Percentiles rank a stretch among this genome's conserved stretches.
Conservation (phyloP, 305 asterid genomes). For the Withania somnifera region DNA sequence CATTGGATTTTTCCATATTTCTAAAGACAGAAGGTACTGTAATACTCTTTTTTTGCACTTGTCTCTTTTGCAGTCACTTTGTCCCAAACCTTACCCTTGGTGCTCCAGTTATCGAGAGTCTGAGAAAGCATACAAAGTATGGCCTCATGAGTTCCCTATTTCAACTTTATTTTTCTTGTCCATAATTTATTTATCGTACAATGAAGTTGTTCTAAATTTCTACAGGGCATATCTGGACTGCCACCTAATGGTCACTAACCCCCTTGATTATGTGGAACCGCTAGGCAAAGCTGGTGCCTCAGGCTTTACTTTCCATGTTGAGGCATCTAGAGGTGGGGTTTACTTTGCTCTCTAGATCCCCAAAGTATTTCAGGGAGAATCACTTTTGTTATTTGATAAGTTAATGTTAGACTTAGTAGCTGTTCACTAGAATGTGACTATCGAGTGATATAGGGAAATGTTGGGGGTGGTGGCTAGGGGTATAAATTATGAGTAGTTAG, state of each 20-base stretch:
- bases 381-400: not conserved
- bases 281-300: constrained; percentile 91
- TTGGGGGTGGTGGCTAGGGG: not conserved
- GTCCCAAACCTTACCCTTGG: constrained; percentile 88
- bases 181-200: not conserved
- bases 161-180: not conserved
- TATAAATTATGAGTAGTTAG: not conserved
- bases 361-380: not conserved
- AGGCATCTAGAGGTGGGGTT: constrained; percentile 60
- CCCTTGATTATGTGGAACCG: constrained; percentile 81
- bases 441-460: not conserved
- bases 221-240: constrained; percentile 92
- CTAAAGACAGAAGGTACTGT: not conserved
- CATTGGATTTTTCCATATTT: not conserved
- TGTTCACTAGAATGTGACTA: not conserved
- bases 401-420: not conserved
- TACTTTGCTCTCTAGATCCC: not conserved
- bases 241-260: constrained; percentile 95
- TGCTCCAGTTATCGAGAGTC: constrained; percentile 75
- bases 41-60: not conserved
- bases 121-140: constrained; percentile 77
- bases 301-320: constrained; percentile 90
- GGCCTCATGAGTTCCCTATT: not conserved
- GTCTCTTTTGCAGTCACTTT: constrained; percentile 46
- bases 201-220: not conserved